Conservation (phyloP, 2,329 filamentous ascomycete species). For the Teratosphaeriaceae sp. region DNA sequence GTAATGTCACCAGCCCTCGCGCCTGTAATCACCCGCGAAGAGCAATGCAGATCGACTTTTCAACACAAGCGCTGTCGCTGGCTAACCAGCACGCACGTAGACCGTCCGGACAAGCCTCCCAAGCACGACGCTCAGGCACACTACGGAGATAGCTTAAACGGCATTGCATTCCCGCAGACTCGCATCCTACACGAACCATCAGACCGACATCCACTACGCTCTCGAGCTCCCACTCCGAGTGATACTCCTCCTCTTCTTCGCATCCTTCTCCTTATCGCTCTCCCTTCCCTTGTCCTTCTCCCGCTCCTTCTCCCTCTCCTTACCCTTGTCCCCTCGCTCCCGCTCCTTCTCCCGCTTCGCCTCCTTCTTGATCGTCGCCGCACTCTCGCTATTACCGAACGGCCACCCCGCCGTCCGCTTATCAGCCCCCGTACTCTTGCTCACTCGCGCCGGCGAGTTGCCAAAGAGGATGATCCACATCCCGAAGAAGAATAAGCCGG, state of each 20-base stretch:
- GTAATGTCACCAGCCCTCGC: too few relatives aligned
- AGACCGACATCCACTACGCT: too few relatives aligned
- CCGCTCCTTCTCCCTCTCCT: constrained; percentile 17
- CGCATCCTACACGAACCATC: too few relatives aligned
- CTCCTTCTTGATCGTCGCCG: constrained; percentile 27
- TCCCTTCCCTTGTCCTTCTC: constrained; percentile 12
- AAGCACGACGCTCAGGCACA: too few relatives aligned
- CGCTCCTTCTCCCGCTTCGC: constrained; percentile 13
- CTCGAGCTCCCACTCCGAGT: constrained; percentile 5
- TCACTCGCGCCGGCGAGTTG: constrained; percentile 49
- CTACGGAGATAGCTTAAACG: too few relatives aligned
- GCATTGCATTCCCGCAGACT: too few relatives aligned
- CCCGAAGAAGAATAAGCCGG: constrained; percentile 54
- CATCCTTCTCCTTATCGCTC: constrained; percentile 12
- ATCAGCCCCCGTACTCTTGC: constrained; percentile 58
- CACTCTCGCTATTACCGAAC: constrained; percentile 48
- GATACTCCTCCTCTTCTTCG: constrained; percentile 21
- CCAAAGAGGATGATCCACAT: constrained; percentile 59
- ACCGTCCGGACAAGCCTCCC: too few relatives aligned
- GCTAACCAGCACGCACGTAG: too few relatives aligned
- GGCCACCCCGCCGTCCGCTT: constrained; percentile 61
- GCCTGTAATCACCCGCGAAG: too few relatives aligned
- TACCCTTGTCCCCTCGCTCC: constrained; percentile 6
- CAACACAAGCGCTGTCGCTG: too few relatives aligned
- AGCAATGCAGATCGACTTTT: too few relatives aligned